phyloP scores from a whole-genome alignment of 768 basidiomycete species.

The Macrolepiota dolichaula region DNA sequence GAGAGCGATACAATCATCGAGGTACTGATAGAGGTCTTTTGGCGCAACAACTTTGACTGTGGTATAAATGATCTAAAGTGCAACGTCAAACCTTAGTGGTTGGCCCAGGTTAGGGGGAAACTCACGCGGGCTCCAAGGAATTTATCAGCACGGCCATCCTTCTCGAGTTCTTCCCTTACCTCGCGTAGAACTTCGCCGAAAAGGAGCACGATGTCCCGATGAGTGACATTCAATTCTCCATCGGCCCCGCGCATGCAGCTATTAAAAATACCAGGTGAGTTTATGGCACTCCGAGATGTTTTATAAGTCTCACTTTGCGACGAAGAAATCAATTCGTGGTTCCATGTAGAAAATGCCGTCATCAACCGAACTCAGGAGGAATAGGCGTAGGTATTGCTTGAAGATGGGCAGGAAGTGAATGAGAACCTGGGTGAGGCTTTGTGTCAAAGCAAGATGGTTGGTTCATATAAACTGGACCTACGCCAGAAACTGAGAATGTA shows the following conservation, averaged over 20 bases:
- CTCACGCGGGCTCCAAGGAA: constrained; percentile 66
- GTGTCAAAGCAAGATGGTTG: no score
- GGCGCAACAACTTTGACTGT: constrained; percentile 45
- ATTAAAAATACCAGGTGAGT: not conserved
- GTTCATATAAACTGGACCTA: constrained; percentile 24
- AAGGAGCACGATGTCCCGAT: constrained; percentile 54
- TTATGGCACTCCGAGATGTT: not conserved
- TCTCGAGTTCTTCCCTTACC: constrained; percentile 48
- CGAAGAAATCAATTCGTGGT: constrained; percentile 60
- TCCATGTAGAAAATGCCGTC: constrained; percentile 76
- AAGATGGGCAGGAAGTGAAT: constrained; percentile 57
- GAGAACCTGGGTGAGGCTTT: constrained; percentile 32
- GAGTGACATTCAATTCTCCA: constrained; percentile 53
- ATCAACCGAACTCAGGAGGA: constrained; percentile 57
- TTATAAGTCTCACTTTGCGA: constrained; percentile 39
- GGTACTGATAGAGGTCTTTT: constrained; percentile 59
- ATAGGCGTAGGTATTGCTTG: constrained; percentile 55
- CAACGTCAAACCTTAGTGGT: not conserved
- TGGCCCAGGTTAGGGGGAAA: not conserved
- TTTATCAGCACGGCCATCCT: constrained; percentile 51
- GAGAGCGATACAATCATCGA: constrained; percentile 71
- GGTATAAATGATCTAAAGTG: not conserved
- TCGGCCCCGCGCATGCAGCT: constrained; percentile 58
- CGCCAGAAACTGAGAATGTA: constrained; percentile 47
- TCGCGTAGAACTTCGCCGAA: constrained; percentile 51